phyloP scores from a whole-genome alignment of 345 rosid species.

The Arabidopsis thaliana region TAIR10.1 NC_003071.7:19537001-19537500 shows the following conservation, averaged over 20 bases:
- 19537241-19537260: conserved; percentile 33
- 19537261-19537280: conserved; percentile 34
- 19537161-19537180: neutral
- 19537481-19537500: neutral
- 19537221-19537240: conserved; percentile 11
- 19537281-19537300: conserved; percentile 2
- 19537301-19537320: neutral
- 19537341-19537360: conserved; percentile 4
- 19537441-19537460: neutral
- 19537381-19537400: conserved; percentile 36
- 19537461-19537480: conserved; percentile 2
- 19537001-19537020: neutral
- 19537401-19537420: conserved; percentile 10
- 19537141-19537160: neutral
- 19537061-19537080: too few species aligned
- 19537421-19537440: neutral
- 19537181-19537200: neutral
- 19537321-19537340: neutral
- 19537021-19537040: neutral
- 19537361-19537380: conserved; percentile 9
- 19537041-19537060: too few species aligned
- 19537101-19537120: neutral
- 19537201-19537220: neutral
- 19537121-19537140: conserved; percentile 13
- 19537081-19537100: too few species aligned